A percentile compares a stretch with the other conserved stretches of the same genome.
These are phyloP conservation scores for Trametes meyenii DNA, from an alignment of 768 basidiomycete genomes.

Conservation along the genomic window DNA sequence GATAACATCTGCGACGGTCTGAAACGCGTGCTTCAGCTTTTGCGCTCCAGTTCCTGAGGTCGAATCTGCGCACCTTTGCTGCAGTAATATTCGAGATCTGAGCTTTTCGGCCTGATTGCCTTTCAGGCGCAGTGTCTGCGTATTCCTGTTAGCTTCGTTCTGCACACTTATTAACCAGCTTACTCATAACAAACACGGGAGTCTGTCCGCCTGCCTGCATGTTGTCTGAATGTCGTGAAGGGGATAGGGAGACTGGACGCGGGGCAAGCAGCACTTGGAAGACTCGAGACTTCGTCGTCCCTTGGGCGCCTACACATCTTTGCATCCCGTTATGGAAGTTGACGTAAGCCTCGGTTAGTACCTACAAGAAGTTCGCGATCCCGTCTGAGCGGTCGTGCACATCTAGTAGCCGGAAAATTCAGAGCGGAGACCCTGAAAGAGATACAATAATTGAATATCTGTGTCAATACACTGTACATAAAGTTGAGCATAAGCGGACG, in stretches of 20 bases:
- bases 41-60: not conserved
- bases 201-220: conserved; percentile 56
- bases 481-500: not conserved
- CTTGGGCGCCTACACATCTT: not conserved
- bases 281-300: conserved; percentile 15
- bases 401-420: no score
- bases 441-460: not conserved
- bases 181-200: conserved; percentile 85
- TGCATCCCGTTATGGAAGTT: not conserved
- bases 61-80: conserved; percentile 69
- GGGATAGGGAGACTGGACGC: conserved; percentile 1
- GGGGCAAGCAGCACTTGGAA: conserved; percentile 12
- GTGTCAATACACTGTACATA: not conserved
- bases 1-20: conserved; percentile 99
- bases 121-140: conserved; percentile 89
- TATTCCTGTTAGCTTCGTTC: conserved; percentile 1
- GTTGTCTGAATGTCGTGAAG: conserved; percentile 8
- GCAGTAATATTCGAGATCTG: conserved; percentile 97
- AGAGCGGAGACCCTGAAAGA: not conserved
- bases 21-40: not conserved
- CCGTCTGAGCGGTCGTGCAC: no score
- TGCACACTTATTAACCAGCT: conserved; percentile 26
- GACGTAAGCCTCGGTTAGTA: no score
- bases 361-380: no score
- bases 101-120: conserved; percentile 93